Evolutionary conservation across 2,329 filamentous ascomycete genomes (phyloP), one percentile per base, ranked within the genome.

Genomic region (Capronia americana): DNA sequence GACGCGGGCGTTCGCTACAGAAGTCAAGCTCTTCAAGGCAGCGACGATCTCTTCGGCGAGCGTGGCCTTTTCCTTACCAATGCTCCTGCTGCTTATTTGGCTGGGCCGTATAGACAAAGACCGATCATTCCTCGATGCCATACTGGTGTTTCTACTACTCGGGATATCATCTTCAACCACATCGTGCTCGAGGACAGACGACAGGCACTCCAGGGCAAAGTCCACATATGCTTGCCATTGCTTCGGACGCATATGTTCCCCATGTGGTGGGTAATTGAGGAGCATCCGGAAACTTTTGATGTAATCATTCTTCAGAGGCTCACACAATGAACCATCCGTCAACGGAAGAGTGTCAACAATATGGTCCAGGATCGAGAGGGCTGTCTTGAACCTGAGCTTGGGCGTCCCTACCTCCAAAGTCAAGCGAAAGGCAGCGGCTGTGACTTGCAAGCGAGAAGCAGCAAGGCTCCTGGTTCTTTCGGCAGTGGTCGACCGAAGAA

Each of bases 321-420:
- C 84, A 57, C 67, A 71, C 69, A 92, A 88, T 61, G 90, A 86
- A 1, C 87, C 87, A 61, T 88, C 85, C 0, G 84, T 77, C 17
- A 82, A 85, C 1, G 88, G 86, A 3, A 96, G 82, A 20, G 88
- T 87, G 70, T 97, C 88, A 2, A 87, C 89, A 67, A 98, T 90
- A 78, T 97, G 93, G 70, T 92, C 88, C 70, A 96, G 83, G 17
- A 97, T 81, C 5, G 90, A 87, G 72, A 89, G 86, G n/a, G 94
- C 83, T 0, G 93, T 94, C 76, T 92, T 96, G 66, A 84, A 82
- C 73, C 88, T 90, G 69, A 98, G 78, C 67, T 86, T 89, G 23
- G 83, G 79, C 34, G 89, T 82, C 24, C 91, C 90, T 61, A 90
- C 85, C 69, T 90, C 88, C 56, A 96, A 85, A 26, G 90, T 86